Conservation (phyloP, 176 grass and related monocot genomes). For the Panicum miliaceum region DNA sequence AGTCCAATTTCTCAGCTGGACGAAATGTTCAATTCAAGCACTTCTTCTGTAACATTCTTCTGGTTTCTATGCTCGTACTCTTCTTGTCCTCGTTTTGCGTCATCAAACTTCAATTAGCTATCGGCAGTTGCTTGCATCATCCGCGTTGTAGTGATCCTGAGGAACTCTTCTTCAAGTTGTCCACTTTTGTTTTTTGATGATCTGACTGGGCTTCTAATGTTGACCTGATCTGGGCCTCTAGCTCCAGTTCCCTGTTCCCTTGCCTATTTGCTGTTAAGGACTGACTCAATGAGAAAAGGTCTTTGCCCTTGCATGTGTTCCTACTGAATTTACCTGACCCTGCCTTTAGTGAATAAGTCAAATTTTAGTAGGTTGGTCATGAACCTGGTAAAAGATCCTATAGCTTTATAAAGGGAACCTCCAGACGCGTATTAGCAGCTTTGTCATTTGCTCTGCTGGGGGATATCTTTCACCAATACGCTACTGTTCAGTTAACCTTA, state of each 20-base stretch:
- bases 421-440: not conserved
- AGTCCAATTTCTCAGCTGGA: not conserved
- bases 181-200: slow-evolving; percentile 19
- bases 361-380: slow-evolving; percentile 28
- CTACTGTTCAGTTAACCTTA: not conserved
- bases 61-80: slow-evolving; percentile 7
- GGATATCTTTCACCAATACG: not conserved
- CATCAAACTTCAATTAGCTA: not conserved
- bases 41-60: not conserved
- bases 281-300: slow-evolving; percentile 23
- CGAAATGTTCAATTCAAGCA: slow-evolving; percentile 25
- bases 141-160: slow-evolving; percentile 19
- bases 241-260: not conserved
- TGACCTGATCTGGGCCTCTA: slow-evolving; percentile 44
- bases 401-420: slow-evolving; percentile 26
- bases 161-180: slow-evolving; percentile 28
- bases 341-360: slow-evolving; percentile 23
- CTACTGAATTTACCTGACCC: slow-evolving; percentile 21
- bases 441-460: not conserved
- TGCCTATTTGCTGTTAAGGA: not conserved
- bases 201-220: not conserved
- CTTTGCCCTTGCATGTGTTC: slow-evolving; percentile 24
- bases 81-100: not conserved
- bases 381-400: not conserved
- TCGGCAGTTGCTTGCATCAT: slow-evolving; percentile 4